Conservation (phyloP, 257 asterid genomes). For the Forsythia viridissima region DNA sequence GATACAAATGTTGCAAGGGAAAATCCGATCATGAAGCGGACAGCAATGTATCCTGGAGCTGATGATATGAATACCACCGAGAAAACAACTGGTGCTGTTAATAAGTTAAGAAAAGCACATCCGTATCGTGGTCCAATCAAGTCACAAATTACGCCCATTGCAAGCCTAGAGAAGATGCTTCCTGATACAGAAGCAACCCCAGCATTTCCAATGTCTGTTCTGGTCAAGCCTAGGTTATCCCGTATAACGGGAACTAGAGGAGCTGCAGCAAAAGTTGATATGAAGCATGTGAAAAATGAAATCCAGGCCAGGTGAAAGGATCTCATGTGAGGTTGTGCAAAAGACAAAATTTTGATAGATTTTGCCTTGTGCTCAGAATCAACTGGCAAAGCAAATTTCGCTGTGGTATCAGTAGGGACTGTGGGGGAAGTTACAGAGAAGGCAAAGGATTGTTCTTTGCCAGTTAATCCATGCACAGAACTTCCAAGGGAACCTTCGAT, state of each 20-base stretch:
- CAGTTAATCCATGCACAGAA: background rate
- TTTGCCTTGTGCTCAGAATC: constrained; percentile 45
- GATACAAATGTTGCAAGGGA: constrained; percentile 51
- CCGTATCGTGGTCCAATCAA: constrained; percentile 49
- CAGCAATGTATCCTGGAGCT: constrained; percentile 35
- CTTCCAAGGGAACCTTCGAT: background rate
- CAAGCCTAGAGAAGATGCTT: constrained; percentile 47
- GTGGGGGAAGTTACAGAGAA: background rate
- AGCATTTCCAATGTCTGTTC: constrained; percentile 44
- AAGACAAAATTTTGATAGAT: constrained; percentile 35
- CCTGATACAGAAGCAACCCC: constrained; percentile 48
- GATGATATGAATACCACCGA: constrained; percentile 31
- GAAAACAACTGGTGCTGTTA: constrained; percentile 45
- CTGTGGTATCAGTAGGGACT: background rate
- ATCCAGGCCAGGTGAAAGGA: constrained; percentile 51
- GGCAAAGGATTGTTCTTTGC: background rate
- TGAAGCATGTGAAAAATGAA: constrained; percentile 45
- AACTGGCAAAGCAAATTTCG: constrained; percentile 28
- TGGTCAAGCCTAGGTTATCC: constrained; percentile 37
- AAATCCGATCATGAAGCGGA: constrained; percentile 49
- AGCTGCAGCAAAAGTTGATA: constrained; percentile 48
- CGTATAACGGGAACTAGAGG: constrained; percentile 49
- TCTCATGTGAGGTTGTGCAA: constrained; percentile 47
- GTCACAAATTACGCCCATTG: constrained; percentile 50
- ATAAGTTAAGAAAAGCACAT: constrained; percentile 45